Percentiles rank a stretch among this genome's conserved stretches.
Conservation (phyloP, 371 early-diverging fungal species). For the Thermomucor indicae-seudaticae region DNA sequence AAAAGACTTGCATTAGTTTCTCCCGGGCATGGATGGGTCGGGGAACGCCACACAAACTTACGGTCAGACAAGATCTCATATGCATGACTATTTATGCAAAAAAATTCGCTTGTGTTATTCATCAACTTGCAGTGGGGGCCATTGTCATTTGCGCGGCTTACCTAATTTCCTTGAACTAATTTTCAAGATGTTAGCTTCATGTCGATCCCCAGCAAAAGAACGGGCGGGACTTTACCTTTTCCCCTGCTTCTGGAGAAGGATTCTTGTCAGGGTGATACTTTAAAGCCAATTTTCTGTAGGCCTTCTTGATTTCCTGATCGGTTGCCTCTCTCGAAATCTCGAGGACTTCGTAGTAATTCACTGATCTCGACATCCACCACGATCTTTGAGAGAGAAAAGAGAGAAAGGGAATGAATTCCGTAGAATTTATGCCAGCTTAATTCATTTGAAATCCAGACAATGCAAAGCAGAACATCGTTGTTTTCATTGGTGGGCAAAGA, state of each 20-base stretch:
- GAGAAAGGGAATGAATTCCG: too few relatives aligned
- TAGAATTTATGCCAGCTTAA: too few relatives aligned
- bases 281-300: constrained; percentile 89
- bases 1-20: neutral
- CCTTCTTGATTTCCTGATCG: constrained; percentile 86
- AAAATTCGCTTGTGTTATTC: neutral
- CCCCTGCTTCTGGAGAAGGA: constrained; percentile 34
- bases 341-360: constrained; percentile 30
- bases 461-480: too few relatives aligned
- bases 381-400: too few relatives aligned
- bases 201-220: too few relatives aligned
- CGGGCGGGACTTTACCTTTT: constrained; percentile 26
- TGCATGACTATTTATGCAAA: constrained; percentile 38
- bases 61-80: constrained; percentile 50
- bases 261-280: constrained; percentile 95
- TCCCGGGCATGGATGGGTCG: neutral
- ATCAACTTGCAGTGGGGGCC: neutral
- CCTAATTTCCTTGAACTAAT: constrained; percentile 47
- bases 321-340: constrained; percentile 45
- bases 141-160: constrained; percentile 3
- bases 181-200: constrained; percentile 17
- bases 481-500: too few relatives aligned
- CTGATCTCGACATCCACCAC: neutral
- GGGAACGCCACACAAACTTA: constrained; percentile 12
- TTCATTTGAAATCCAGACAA: too few relatives aligned